Evolutionary conservation across 2,329 filamentous ascomycete genomes (phyloP).

Genomic region (Penicillium aurantiogriseum): DNA sequence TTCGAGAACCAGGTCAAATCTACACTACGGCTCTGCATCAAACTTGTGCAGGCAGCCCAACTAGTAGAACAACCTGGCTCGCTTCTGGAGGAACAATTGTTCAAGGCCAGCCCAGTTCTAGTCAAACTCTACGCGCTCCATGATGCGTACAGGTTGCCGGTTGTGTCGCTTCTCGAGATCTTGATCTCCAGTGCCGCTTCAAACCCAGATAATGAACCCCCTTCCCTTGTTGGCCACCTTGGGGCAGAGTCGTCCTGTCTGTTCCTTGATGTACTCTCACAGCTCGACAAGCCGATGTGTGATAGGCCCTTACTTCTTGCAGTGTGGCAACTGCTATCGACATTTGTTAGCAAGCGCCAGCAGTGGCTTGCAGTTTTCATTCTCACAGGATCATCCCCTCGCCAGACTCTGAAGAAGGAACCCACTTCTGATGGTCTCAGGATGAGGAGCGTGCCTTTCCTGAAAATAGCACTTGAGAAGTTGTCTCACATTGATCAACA

Average conservation of each 20-base stretch:
- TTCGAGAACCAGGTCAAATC: constrained; percentile 63
- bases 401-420: constrained; percentile 62
- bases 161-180: constrained; percentile 68
- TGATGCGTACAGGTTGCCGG: constrained; percentile 63
- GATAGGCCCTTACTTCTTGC: constrained; percentile 63
- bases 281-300: constrained; percentile 72
- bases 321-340: constrained; percentile 83
- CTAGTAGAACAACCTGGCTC: constrained; percentile 62
- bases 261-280: constrained; percentile 75
- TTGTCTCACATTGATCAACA: constrained; percentile 65
- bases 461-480: constrained; percentile 70
- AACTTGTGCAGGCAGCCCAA: constrained; percentile 67
- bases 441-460: constrained; percentile 62
- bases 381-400: constrained; percentile 81
- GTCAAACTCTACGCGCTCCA: constrained; percentile 72
- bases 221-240: constrained; percentile 89
- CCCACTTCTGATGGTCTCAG: constrained; percentile 51
- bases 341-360: constrained; percentile 82
- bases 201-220: constrained; percentile 66
- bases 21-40: constrained; percentile 65
- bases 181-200: constrained; percentile 69
- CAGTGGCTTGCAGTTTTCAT: constrained; percentile 96
- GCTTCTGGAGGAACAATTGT: constrained; percentile 72
- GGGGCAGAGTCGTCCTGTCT: constrained; percentile 78
- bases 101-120: constrained; percentile 74